phyloP scores from a whole-genome alignment of 768 basidiomycete species.

The Stropharia rugosoannulata region DNA sequence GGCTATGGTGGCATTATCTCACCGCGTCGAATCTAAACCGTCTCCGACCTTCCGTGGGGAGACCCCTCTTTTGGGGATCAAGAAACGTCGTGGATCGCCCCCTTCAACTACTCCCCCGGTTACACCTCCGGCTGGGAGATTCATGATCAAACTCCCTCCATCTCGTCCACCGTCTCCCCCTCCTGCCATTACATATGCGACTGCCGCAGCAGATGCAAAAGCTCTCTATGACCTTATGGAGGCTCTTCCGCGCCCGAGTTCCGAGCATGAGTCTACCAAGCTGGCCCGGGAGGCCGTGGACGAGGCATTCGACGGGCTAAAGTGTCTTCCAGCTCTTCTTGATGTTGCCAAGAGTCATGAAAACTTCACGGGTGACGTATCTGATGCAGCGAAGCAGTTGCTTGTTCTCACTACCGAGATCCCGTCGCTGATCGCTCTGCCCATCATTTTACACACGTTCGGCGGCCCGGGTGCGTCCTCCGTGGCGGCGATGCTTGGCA shows the following conservation, averaged over 20 bases:
- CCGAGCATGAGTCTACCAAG: constrained; percentile 43
- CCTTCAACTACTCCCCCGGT: constrained; percentile 46
- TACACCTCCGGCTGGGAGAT: constrained; percentile 57
- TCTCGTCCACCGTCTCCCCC: constrained; percentile 72
- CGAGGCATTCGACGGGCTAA: constrained; percentile 69
- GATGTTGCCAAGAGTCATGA: constrained; percentile 39
- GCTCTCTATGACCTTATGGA: constrained; percentile 61
- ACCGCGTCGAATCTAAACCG: constrained; percentile 46
- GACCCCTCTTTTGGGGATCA: constrained; percentile 27
- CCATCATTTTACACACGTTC: constrained; percentile 58
- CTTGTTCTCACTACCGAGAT: constrained; percentile 58
- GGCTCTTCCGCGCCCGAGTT: constrained; percentile 58
- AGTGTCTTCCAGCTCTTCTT: constrained; percentile 55
- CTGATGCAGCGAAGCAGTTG: constrained; percentile 42
- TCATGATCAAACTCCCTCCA: constrained; percentile 64
- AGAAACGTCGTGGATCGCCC: constrained; percentile 41
- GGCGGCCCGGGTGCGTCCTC: constrained; percentile 32
- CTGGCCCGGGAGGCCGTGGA: constrained; percentile 81
- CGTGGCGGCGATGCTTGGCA: constrained; percentile 54
- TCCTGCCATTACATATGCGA: constrained; percentile 29
- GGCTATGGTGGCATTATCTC: constrained; percentile 65
- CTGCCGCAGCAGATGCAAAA: constrained; percentile 56
- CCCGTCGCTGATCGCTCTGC: constrained; percentile 73
- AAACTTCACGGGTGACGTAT: constrained; percentile 14
- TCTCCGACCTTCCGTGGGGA: constrained; percentile 41